Evolutionary conservation across 2,329 filamentous ascomycete genomes (phyloP), one percentile per base, ranked within the genome.

Genomic region (Gyromitra esculenta): DNA sequence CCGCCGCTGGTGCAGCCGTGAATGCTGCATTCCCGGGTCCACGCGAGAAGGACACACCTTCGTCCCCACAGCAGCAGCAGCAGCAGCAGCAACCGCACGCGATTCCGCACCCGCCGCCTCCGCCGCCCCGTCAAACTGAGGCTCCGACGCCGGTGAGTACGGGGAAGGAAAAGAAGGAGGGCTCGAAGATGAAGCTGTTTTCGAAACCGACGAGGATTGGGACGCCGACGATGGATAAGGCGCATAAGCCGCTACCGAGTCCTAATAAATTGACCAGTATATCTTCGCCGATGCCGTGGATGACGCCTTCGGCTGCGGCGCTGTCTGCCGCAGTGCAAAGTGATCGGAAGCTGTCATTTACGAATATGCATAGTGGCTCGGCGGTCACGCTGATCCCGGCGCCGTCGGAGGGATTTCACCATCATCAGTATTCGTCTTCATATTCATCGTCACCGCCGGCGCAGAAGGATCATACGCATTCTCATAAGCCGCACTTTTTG

Each of bases 101-200:
- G 3, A 85, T 87, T 25, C 86, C 82, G 15, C 81, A 81, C 41
- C 82, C 81, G n/a, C 74, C 64, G 21, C 70, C 67, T 35, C 74
- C 37, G 39, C 21, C 35, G 8, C 31, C 54, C 31, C 54, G 43
- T 41, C 66, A 67, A 8, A 15, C 50, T 31, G 66, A 69, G 41
- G 54, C 54, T n/a, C 37, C 41, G 9, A 45, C 76, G 25, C 73
- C 70, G 31, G 41, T 68, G 25, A 68, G 57, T 15, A 71, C 72
- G 8, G 73, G 73, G 6, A 69, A 84, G 66, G 90, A 89, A 81
- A 85, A 87, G 75, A 87, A 87, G 74, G 87, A 89, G 80, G 88
- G 88, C 81, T 88, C 88, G 48, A 91, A 90, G 83, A 91, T 90
- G 87, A 91, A 91, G 82, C 84, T 91, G 4, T 91, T 91, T 81